phyloP scores from a whole-genome alignment of 192 early-diverging fungal species.

The Pilaira anomala region DNA sequence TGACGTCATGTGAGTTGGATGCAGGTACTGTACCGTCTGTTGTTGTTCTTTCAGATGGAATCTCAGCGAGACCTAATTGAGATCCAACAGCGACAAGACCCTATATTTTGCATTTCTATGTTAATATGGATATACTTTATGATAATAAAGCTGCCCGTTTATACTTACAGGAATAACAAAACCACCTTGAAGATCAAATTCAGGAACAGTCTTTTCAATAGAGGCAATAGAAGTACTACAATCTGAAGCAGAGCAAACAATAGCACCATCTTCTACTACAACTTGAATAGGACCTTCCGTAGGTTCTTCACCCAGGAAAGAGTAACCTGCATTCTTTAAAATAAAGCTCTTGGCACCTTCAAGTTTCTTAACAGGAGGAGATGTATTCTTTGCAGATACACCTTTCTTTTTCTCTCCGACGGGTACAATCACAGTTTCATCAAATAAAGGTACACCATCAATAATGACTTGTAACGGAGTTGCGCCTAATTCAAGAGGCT shows the following conservation, averaged over 20 bases:
- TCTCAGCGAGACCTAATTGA: constrained; percentile 66
- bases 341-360: constrained; percentile 6
- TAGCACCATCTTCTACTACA: constrained; percentile 43
- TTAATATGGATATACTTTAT: too few relatives aligned
- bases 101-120: constrained; percentile 19
- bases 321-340: constrained; percentile 12
- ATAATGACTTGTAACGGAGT: constrained; percentile 73
- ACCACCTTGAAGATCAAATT: constrained; percentile 56
- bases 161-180: constrained; percentile 57
- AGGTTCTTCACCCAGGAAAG: not conserved
- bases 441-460: constrained; percentile 66
- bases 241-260: constrained; percentile 47
- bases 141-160: too few relatives aligned
- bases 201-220: constrained; percentile 12
- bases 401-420: constrained; percentile 12
- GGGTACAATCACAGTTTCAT: constrained; percentile 26
- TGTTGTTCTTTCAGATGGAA: constrained; percentile 53
- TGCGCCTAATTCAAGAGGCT: constrained; percentile 67
- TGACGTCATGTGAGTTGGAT: constrained; percentile 7
- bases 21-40: constrained; percentile 50
- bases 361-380: not conserved
- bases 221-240: constrained; percentile 18
- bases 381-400: constrained; percentile 19
- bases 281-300: constrained; percentile 8
- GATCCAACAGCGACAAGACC: constrained; percentile 58